Evolutionary conservation across 768 basidiomycete species (phyloP).

Genomic region (Hygrocybe coccinea): DNA sequence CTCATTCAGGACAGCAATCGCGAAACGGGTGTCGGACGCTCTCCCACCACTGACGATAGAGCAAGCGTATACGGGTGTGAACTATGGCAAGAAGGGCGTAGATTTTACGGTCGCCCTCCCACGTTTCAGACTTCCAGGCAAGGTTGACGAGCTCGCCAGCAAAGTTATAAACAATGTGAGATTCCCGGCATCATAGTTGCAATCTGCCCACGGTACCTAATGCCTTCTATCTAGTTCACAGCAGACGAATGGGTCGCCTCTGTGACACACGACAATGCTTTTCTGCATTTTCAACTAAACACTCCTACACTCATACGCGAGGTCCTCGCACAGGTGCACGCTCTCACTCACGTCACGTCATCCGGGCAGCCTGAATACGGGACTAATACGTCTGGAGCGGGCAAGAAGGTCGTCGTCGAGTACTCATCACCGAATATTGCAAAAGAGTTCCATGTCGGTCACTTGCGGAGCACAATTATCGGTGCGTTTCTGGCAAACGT

Average conservation of each 20-base stretch:
- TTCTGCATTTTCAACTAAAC: conserved; percentile 77
- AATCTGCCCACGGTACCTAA: background rate
- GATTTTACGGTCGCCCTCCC: conserved; percentile 91
- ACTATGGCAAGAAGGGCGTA: conserved; percentile 88
- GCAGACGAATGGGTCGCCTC: conserved; percentile 75
- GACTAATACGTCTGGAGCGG: conserved; percentile 67
- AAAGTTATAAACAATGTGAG: conserved; percentile 71
- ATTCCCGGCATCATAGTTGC: conserved; percentile 14
- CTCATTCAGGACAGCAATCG: conserved; percentile 76
- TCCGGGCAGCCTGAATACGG: conserved; percentile 71
- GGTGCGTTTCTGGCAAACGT: conserved; percentile 91
- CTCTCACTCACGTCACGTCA: conserved; percentile 59
- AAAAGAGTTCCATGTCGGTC: conserved; percentile 97
- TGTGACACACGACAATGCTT: conserved; percentile 65
- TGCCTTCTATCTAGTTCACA: conserved; percentile 56
- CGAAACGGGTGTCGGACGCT: conserved; percentile 61
- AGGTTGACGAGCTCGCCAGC: conserved; percentile 71
- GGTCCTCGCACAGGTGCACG: conserved; percentile 69
- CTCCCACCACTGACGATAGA: conserved; percentile 63
- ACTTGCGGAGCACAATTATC: conserved; percentile 96
- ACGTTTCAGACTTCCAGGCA: conserved; percentile 82
- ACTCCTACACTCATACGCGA: conserved; percentile 57
- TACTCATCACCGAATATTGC: conserved; percentile 98
- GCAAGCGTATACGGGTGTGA: conserved; percentile 78
- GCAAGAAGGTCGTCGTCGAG: conserved; percentile 83